Evolutionary conservation across 768 basidiomycete species (phyloP), one percentile per base, ranked within the genome.

Genomic region (Suillus bovinus): DNA sequence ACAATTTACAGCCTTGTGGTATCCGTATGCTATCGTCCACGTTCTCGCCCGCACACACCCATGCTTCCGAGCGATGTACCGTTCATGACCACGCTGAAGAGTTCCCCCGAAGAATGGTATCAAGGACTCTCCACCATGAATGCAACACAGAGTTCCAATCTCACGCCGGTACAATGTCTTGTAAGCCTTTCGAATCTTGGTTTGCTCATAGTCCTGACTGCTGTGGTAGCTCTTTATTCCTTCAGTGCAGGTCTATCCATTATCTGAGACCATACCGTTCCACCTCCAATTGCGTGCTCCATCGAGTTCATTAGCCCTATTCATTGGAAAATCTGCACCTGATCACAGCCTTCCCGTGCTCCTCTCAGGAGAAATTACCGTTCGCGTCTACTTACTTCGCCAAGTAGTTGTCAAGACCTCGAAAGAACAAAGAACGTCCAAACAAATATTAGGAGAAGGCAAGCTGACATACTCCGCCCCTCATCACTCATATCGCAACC

Each of bases 61-160:
- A 83, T 87, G 42, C 69, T 84, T 14, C 71, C 78, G 1, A 67
- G 63, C 6, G 74, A 74, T 11, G 74, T 80, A 0, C 73, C 79
- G 29, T 86, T 90, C 68, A 79, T 87, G 63, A 81, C 82, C 0
- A 81, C 82, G 3, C 70, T 90, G 60, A 89, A 89, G 70, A 75
- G 79, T 0, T 76, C 80, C 4, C 88, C 89, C 10, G 88, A 88
- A 68, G 89, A 90, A 69, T 90, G 87, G 86, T 72, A 78, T 73
- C 68, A 88, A 82, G 70, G 79, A 68, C 72, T 76, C 14, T 78
- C 80, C 33, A 70, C 70, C n/a, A 69, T 88, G 67, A 71, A 78
- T 49, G 76, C 77, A 33, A 75, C 78, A 20, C 64, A 69, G 24
- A 66, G 68, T 6, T 75, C 79, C 1, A 63, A 67, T 9, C 57